A percentile compares a stretch with the other conserved stretches of the same genome.
phyloP scores from a whole-genome alignment of 371 early-diverging fungal species.

The Cladochytrium tenue region DNA sequence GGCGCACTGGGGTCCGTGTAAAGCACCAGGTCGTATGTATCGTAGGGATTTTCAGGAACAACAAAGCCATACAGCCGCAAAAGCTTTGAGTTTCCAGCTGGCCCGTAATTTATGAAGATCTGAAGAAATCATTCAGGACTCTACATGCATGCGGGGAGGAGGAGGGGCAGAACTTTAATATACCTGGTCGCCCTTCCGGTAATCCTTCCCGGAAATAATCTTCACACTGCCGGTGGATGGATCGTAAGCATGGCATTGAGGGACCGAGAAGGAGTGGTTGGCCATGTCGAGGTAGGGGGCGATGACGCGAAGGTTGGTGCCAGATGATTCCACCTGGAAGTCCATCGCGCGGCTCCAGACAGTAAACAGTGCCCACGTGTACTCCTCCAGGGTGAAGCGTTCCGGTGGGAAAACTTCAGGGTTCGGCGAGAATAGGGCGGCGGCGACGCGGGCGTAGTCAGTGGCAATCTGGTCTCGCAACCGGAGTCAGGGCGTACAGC shows the following conservation, averaged over 20 bases:
- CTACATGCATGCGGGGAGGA: not conserved
- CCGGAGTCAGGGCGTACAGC: conserved; percentile 20
- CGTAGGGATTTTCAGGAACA: conserved; percentile 23
- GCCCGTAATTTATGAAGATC: conserved; percentile 37
- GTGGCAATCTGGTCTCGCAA: conserved; percentile 20
- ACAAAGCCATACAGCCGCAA: conserved; percentile 36
- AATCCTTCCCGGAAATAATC: conserved; percentile 31
- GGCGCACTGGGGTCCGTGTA: conserved; percentile 25
- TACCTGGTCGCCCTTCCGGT: conserved; percentile 30
- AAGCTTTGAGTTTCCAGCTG: conserved; percentile 20
- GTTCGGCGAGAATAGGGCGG: conserved; percentile 7
- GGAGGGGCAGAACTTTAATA: not conserved
- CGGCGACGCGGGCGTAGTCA: conserved; percentile 18
- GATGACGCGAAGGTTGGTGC: conserved; percentile 23
- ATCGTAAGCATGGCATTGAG: conserved; percentile 26
- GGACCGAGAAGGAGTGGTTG: conserved; percentile 23
- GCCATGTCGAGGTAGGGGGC: conserved; percentile 38
- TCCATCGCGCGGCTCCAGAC: conserved; percentile 35
- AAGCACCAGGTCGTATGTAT: conserved; percentile 25
- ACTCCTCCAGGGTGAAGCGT: conserved; percentile 23
- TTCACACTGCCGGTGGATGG: conserved; percentile 13
- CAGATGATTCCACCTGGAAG: conserved; percentile 6
- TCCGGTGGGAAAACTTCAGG: conserved; percentile 20
- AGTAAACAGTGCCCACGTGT: conserved; percentile 38
- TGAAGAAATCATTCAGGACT: not conserved